These are phyloP conservation scores for Populus hybrid DNA, from an alignment of 441 rosid genomes.

Conservation along the genomic window DNA sequence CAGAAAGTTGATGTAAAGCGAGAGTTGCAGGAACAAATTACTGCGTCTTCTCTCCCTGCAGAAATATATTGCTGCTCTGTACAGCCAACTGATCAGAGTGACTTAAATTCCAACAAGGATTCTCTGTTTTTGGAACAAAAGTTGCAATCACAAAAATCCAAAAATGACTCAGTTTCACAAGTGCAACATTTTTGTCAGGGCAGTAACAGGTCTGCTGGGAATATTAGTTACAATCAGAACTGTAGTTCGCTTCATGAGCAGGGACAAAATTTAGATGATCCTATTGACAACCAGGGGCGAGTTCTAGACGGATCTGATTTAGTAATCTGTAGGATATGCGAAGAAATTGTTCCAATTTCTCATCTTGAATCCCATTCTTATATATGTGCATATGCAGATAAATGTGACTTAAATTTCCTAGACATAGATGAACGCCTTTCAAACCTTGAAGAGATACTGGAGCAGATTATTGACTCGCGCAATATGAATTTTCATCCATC, in stretches of 20 bases:
- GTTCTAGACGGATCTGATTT: constrained; percentile 45
- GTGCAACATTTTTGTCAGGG: constrained; percentile 28
- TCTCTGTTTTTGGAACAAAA: constrained; percentile 28
- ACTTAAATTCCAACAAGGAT: constrained; percentile 27
- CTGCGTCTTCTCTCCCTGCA: constrained; percentile 36
- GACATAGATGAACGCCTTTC: constrained; percentile 69
- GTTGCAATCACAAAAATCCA: constrained; percentile 30
- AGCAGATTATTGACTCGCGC: constrained; percentile 67
- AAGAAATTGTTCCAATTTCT: constrained; percentile 69
- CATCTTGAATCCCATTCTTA: constrained; percentile 81
- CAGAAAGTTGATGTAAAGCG: constrained; percentile 30
- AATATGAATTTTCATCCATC: constrained; percentile 45
- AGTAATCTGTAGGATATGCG: constrained; percentile 80
- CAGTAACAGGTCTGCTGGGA: constrained; percentile 19
- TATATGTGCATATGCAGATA: constrained; percentile 87
- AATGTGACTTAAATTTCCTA: constrained; percentile 66
- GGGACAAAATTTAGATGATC: constrained; percentile 27
- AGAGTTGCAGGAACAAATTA: constrained; percentile 23
- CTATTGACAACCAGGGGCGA: constrained; percentile 32
- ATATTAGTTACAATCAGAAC: constrained; percentile 16
- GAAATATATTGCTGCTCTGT: constrained; percentile 16
- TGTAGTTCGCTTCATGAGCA: constrained; percentile 40
- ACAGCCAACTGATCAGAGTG: constrained; percentile 25
- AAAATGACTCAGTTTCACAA: constrained; percentile 26
- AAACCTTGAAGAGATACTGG: constrained; percentile 74